Evolutionary conservation across 78 protist species (phyloP).

Genomic region (Dictyostelium intermedium): DNA sequence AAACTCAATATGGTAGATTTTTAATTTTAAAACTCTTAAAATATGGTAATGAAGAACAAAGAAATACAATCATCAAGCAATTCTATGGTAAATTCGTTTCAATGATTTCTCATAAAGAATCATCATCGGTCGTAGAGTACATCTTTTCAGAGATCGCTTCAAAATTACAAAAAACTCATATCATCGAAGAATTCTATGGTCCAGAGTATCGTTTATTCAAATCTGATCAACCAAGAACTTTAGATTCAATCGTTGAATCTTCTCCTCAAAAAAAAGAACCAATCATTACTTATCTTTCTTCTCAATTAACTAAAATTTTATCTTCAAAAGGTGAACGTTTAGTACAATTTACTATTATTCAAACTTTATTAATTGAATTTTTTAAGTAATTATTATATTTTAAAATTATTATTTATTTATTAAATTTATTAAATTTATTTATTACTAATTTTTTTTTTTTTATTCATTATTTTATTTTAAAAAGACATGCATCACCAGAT

Average conservation of each 20-base stretch:
- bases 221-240: slow-evolving; percentile 17
- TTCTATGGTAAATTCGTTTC: slow-evolving; percentile 24
- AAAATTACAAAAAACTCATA: slow-evolving; percentile 1
- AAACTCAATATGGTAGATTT: slow-evolving; percentile 46
- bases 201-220: slow-evolving; percentile 75
- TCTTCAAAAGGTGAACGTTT: slow-evolving; percentile 61
- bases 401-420: neutral
- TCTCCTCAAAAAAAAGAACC: slow-evolving; percentile 36
- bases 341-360: slow-evolving; percentile 44
- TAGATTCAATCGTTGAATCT: slow-evolving; percentile 4
- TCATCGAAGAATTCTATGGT: slow-evolving; percentile 80
- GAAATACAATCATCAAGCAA: slow-evolving; percentile 25
- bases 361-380: slow-evolving; percentile 8
- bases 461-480: no score
- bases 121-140: slow-evolving; percentile 34
- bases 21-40: slow-evolving; percentile 52
- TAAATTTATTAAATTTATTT: neutral
- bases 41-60: slow-evolving; percentile 33
- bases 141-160: slow-evolving; percentile 54
- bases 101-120: slow-evolving; percentile 25
- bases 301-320: slow-evolving; percentile 4
- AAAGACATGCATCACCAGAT: slow-evolving; percentile 28
- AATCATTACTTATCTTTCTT: slow-evolving; percentile 18
- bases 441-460: neutral
- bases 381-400: neutral